Evolutionary conservation across 768 basidiomycete species (phyloP), one percentile per base, ranked within the genome.

Genomic region (Termitomyces bulborhizus): DNA sequence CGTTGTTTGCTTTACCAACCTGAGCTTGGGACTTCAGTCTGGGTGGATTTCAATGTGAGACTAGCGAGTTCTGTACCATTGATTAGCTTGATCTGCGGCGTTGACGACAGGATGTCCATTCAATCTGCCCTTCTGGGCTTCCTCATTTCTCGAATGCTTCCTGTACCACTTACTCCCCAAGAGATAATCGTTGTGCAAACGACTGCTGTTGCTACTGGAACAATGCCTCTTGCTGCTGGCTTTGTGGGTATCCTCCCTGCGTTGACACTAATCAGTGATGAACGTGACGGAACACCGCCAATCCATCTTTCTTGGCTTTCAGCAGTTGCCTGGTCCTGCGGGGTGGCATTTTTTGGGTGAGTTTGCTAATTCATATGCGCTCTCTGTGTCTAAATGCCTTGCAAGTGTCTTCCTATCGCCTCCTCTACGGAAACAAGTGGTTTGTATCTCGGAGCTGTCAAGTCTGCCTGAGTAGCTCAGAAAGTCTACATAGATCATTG

Each of bases 241-340:
- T 90, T 98, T 62, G 94, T 98, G 12, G 94, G 95, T 4, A 94
- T 98, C 55, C 77, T 98, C 13, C 96, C 96, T 1, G 95, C 96
- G 1, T 75, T 98, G 18, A 81, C 85, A 24, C 70, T 95, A 49
- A 77, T 98, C n/a, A 80, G 83, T 50, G 75, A 82, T 61, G 76
- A 80, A 44, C 74, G 80, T 53, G 96, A 98, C 60, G 93, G 92
- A 8, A 77, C 83, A 7, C 79, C 80, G 1, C 86, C 94, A 1
- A 79, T 98, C 13, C 73, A 79, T 57, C 74, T 98, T 40, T 82
- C 85, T 7, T 94, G 86, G 84, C 57, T 82, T 18, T 77, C 82
- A 29, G 81, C 91, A 21, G 74, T 94, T 21, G 81, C 78, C 4
- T 98, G 96, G 96, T 94, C 91, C 11, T 85, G 83, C 58, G 90